Conservation (phyloP, 495 filamentous ascomycete genomes). For the Lineolata rhizophorae region DNA sequence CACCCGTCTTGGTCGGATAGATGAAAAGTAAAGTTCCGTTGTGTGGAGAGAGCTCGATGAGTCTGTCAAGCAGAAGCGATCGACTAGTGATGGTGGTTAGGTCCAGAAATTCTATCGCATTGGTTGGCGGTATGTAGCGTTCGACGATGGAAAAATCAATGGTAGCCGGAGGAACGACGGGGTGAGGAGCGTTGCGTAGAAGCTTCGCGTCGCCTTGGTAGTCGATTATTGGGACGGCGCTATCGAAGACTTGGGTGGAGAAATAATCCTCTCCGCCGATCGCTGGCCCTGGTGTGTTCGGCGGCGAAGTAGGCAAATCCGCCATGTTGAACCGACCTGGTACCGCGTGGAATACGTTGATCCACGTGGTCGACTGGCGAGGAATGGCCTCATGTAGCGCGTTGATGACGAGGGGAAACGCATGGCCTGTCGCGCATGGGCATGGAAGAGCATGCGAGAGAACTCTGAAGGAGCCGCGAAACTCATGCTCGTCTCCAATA, state of each 20-base stretch:
- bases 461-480: conserved; percentile 23
- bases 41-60: conserved; percentile 37
- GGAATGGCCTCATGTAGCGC: conserved; percentile 29
- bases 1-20: conserved; percentile 44
- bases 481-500: background rate
- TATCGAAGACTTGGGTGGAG: conserved; percentile 29
- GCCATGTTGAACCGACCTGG: conserved; percentile 38
- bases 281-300: conserved; percentile 29
- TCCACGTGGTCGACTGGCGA: conserved; percentile 26
- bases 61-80: conserved; percentile 43
- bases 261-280: conserved; percentile 33
- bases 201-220: conserved; percentile 23
- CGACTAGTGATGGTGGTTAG: conserved; percentile 22
- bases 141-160: conserved; percentile 46
- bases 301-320: conserved; percentile 38
- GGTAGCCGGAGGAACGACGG: conserved; percentile 40
- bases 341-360: conserved; percentile 42
- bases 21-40: conserved; percentile 43
- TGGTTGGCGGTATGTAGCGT: conserved; percentile 50
- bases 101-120: conserved; percentile 34
- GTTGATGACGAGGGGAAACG: conserved; percentile 29
- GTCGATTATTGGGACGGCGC: conserved; percentile 32
- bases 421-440: conserved; percentile 26
- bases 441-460: conserved; percentile 42
- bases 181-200: conserved; percentile 21